A percentile compares a stretch with the other conserved stretches of the same genome.
phyloP scores from a whole-genome alignment of 73 alveolate genomes.

The Urostyla sp. region DNA sequence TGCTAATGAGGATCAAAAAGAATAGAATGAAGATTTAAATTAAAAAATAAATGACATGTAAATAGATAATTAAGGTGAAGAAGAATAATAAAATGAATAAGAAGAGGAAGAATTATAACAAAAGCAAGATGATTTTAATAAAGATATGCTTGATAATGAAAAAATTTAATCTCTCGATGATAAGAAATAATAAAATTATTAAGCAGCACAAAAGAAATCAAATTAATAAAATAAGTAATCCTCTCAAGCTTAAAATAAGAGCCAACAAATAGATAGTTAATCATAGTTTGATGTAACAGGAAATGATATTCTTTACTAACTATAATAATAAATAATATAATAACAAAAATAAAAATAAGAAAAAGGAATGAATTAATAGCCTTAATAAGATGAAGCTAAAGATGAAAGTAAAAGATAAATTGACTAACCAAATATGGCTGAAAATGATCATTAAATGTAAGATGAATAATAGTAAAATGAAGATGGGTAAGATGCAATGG shows the following conservation, averaged over 20 bases:
- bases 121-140: slow-evolving; percentile 35
- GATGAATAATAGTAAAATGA: slow-evolving; percentile 15
- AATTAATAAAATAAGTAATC: slow-evolving; percentile 11
- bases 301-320: slow-evolving; percentile 33
- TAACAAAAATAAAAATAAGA: slow-evolving; percentile 8
- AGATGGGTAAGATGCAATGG: slow-evolving; percentile 38
- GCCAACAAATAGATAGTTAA: too few relatives aligned
- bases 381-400: background rate
- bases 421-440: slow-evolving; percentile 22
- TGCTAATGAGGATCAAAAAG: slow-evolving; percentile 10
- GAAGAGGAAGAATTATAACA: slow-evolving; percentile 53
- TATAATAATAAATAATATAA: slow-evolving; percentile 7
- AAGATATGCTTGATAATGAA: slow-evolving; percentile 45
- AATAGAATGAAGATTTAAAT: slow-evolving; percentile 1
- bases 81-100: background rate
- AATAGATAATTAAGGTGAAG: background rate
- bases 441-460: slow-evolving; percentile 6
- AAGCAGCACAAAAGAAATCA: slow-evolving; percentile 3
- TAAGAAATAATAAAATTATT: background rate
- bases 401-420: slow-evolving; percentile 13
- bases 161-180: slow-evolving; percentile 27
- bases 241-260: slow-evolving; percentile 23
- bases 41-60: background rate
- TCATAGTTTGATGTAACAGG: slow-evolving; percentile 52
- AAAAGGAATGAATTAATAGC: background rate